Percentiles rank a stretch among this genome's conserved stretches.
These are phyloP conservation scores for Penicillium nucicola DNA, from an alignment of 495 filamentous ascomycete species.

Conservation along the genomic window DNA sequence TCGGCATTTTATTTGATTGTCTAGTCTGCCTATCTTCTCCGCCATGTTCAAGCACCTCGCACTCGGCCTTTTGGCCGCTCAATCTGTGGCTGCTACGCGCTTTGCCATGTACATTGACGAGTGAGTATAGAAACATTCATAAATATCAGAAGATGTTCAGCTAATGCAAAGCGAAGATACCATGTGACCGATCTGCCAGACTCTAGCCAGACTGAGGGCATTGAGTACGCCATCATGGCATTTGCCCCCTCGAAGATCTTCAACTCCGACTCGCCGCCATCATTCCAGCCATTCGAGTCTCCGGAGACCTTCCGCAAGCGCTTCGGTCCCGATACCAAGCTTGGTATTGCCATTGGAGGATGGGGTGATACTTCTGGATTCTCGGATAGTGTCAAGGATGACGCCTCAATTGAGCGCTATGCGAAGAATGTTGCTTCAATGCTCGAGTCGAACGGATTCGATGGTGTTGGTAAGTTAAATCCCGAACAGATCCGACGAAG, in stretches of 20 bases:
- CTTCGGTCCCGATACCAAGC: slow-evolving; percentile 56
- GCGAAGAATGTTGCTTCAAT: slow-evolving; percentile 63
- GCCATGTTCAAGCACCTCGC: slow-evolving; percentile 30
- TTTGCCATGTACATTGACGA: slow-evolving; percentile 43
- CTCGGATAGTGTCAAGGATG: slow-evolving; percentile 51
- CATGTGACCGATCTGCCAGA: slow-evolving; percentile 29
- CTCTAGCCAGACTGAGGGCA: slow-evolving; percentile 21
- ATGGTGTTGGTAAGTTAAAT: slow-evolving; percentile 45
- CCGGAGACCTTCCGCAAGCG: slow-evolving; percentile 54
- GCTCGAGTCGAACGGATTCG: slow-evolving; percentile 59
- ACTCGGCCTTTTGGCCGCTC: slow-evolving; percentile 32
- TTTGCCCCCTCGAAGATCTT: slow-evolving; percentile 63
- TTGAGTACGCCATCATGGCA: slow-evolving; percentile 61
- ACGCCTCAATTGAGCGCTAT: slow-evolving; percentile 51
- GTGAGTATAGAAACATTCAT: slow-evolving; percentile 12
- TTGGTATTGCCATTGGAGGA: slow-evolving; percentile 71
- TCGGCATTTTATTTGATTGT: background rate
- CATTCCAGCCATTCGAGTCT: slow-evolving; percentile 58
- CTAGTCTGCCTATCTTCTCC: background rate
- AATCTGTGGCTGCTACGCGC: slow-evolving; percentile 24
- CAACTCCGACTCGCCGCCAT: slow-evolving; percentile 45
- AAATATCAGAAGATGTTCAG: background rate
- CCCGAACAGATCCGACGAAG: background rate
- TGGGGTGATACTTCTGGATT: slow-evolving; percentile 71
- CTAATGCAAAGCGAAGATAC: slow-evolving; percentile 19